Base-by-base conservation (phyloP, 148 eudicot species). In the Rhododendron kiyosumense region DNA sequence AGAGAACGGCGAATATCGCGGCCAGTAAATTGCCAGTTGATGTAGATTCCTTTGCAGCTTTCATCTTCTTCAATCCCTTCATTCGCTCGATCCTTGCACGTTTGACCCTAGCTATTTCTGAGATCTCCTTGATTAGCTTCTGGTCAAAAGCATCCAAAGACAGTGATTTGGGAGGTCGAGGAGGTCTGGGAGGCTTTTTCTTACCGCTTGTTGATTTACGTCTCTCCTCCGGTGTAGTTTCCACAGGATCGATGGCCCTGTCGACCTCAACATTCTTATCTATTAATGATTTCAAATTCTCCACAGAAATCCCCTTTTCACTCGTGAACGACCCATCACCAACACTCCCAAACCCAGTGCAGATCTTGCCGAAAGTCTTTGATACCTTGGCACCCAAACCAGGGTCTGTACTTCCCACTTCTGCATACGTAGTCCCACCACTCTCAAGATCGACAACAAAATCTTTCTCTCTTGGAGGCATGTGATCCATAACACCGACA, bases 131-230 rank as follows among this genome's bases (percentile, higher is more conserved):
- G 59, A 96, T 94, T 73, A 96, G 89, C 91, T 94, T 96, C 87
- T 94, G 96, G 84, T 96, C 99, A 59, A 94, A 88, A 36, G 98
- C 93, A 90, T 94, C 94, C 90, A 96, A 85, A 2, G 98, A 94
- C 63, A 94, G 85, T 63, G 95, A 92, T 88, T 92, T 90, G 65
- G 96, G 94, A 41, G 99, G 96, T 9, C 96, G 89, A n/a, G 98
- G 95, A 45, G 96, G 98, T 79, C 91, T 94, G 5, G 94, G 94
- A 9, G 96, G 93, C 87, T 69, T 69, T 69, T 94, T 94, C 82
- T 94, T 94, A n/a, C 93, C 95, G 86, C 95, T 93, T 76, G 87
- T 81, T 45, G 88, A 87, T 81, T 93, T 93, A 1, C 91, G 91
- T 84, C 93, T 95, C 81, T 91, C 93, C 86, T 85, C 90, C 46